Conservation (phyloP, 106 monocot genomes). For the Vanilla planifolia region DNA sequence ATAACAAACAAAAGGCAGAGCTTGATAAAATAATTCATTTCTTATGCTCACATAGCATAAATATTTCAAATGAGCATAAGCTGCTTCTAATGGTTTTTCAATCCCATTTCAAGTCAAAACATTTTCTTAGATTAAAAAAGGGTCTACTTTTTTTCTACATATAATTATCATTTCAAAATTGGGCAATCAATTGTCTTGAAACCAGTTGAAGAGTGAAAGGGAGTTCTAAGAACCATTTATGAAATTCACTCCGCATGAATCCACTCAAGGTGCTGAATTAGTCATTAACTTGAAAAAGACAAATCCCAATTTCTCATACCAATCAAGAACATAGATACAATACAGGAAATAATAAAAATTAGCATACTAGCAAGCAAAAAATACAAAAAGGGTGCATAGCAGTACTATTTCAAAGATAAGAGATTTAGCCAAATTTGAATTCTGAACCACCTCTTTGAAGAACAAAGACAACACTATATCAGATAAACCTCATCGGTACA, state of each 20-base stretch:
- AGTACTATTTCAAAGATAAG: too few relatives aligned
- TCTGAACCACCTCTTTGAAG: too few relatives aligned
- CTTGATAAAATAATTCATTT: neutral
- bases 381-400: too few relatives aligned
- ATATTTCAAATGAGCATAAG: neutral
- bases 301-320: neutral
- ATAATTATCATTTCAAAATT: neutral
- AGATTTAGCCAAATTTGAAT: too few relatives aligned
- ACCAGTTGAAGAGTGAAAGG: neutral
- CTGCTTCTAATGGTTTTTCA: neutral
- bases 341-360: too few relatives aligned
- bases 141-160: too few relatives aligned
- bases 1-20: neutral
- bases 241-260: neutral
- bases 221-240: neutral
- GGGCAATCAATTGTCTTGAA: neutral
- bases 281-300: neutral
- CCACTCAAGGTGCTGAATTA: neutral
- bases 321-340: too few relatives aligned
- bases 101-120: too few relatives aligned
- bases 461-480: too few relatives aligned
- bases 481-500: too few relatives aligned
- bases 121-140: too few relatives aligned
- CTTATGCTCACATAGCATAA: neutral
- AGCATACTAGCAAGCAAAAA: too few relatives aligned